Percentiles rank a stretch among this genome's conserved stretches.
Evolutionary conservation across 1,139 yeast species (phyloP).

Genomic region (Magnusiomyces suaveolens): DNA sequence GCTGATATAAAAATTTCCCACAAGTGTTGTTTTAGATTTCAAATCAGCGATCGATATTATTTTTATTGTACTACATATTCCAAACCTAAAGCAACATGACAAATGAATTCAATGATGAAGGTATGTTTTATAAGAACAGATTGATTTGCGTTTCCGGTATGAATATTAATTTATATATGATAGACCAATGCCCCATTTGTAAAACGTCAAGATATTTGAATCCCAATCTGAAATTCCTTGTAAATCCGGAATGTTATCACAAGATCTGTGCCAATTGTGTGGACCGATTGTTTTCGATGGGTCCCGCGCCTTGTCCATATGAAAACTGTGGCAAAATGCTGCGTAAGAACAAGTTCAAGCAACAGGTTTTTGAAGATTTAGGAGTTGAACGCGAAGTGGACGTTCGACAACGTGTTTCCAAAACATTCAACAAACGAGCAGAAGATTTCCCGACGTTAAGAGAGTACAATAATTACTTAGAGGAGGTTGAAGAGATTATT

Average conservation of each 20-base stretch:
- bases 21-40: not conserved
- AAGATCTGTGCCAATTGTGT: constrained; percentile 96
- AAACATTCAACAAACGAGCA: constrained; percentile 70
- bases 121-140: not conserved
- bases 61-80: not conserved
- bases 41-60: not conserved
- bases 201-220: constrained; percentile 89
- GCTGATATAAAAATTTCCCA: too few relatives aligned
- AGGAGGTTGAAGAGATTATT: constrained; percentile 70
- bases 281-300: constrained; percentile 82
- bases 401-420: constrained; percentile 65
- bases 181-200: constrained; percentile 95
- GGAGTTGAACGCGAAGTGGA: constrained; percentile 87
- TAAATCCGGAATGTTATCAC: constrained; percentile 95
- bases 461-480: constrained; percentile 68
- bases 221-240: constrained; percentile 85
- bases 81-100: not conserved
- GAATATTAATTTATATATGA: constrained; percentile 24
- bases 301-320: constrained; percentile 96
- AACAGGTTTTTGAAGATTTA: constrained; percentile 86
- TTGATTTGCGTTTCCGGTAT: not conserved
- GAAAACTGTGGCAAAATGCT: constrained; percentile 81
- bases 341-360: constrained; percentile 80
- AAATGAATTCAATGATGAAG: not conserved
- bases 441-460: constrained; percentile 57